These are phyloP conservation scores for Pleurotus salmoneostramineus DNA, from an alignment of 768 basidiomycete genomes.

Conservation along the genomic window DNA sequence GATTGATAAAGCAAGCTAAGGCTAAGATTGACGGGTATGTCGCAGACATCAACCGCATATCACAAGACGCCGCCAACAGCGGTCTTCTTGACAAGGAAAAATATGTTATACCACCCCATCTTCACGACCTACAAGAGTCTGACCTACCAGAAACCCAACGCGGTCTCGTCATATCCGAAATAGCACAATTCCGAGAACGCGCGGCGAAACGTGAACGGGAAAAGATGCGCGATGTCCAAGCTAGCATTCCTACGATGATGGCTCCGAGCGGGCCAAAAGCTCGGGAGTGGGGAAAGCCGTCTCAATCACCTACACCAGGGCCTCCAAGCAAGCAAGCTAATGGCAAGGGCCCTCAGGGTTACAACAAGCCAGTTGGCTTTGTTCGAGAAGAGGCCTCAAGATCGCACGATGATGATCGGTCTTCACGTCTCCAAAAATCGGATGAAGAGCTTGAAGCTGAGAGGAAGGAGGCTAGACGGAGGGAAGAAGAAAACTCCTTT, in stretches of 20 bases:
- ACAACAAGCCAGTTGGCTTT: slow-evolving; percentile 78
- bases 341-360: slow-evolving; percentile 71
- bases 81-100: slow-evolving; percentile 81
- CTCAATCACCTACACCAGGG: slow-evolving; percentile 26
- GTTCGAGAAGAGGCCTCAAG: slow-evolving; percentile 54
- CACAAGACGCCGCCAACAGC: slow-evolving; percentile 70
- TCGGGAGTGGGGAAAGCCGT: slow-evolving; percentile 76
- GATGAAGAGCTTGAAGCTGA: slow-evolving; percentile 90
- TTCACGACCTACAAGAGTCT: slow-evolving; percentile 94
- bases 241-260: slow-evolving; percentile 43
- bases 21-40: slow-evolving; percentile 62
- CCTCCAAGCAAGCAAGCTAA: slow-evolving; percentile 39
- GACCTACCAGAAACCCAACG: slow-evolving; percentile 94
- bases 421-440: slow-evolving; percentile 50
- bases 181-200: slow-evolving; percentile 92
- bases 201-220: slow-evolving; percentile 90
- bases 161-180: slow-evolving; percentile 92
- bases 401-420: slow-evolving; percentile 31
- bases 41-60: slow-evolving; percentile 65
- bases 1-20: slow-evolving; percentile 57
- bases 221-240: slow-evolving; percentile 76
- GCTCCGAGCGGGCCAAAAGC: slow-evolving; percentile 73
- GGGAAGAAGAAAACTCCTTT: slow-evolving; percentile 83
- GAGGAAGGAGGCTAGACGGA: slow-evolving; percentile 65
- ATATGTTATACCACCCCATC: slow-evolving; percentile 92